Base-by-base conservation (phyloP, 495 filamentous ascomycete genomes). In the Penicillium chermesinum region DNA sequence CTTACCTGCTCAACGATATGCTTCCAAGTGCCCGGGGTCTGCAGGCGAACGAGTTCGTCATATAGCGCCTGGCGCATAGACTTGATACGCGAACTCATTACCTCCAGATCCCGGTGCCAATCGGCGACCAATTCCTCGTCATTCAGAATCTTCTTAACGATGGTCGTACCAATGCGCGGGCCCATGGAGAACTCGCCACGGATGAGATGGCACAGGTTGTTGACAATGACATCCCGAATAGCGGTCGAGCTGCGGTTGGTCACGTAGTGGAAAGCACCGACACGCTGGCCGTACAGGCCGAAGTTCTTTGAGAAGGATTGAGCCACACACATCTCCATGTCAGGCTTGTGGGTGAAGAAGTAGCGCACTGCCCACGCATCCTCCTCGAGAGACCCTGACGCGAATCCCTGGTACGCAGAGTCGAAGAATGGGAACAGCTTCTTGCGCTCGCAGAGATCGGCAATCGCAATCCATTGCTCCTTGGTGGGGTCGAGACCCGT, bases 231-330 rank as follows among this genome's bases (percentile, higher is more conserved):
- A 22, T 71, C 69, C 27, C 64, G 68, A 27, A 71, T 52, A 13
- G 62, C 40, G 30, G 64, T 55, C 5, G 61, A 51, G 16, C 44
- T 60, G 13, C 63, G 57, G 46, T 57, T 61, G 38, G 66, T 60
- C 20, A 73, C 68, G 47, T 75, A 66, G 60, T 77, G 76, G 59
- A 74, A 72, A 13, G 68, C 70, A 46, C 75, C 74, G 34, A 72
- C 64, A 18, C 74, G 71, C 64, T 78, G 68, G 36, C 74, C 74
- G 53, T 80, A 80, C 25, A 80, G 66, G 35, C 77, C 77, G 47
- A 80, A 73, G 61, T 75, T 80, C 64, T 80, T 80, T 15, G 77
- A 73, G 62, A 79, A 78, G 25, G 71, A 75, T 56, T 77, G 70
- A 7, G 69, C 71, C 17, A 78, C 70, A 33, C 70, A 73, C 58